Evolutionary conservation across 352 stramenopile species (phyloP).

Genomic region (Phytophthora fragariae): DNA sequence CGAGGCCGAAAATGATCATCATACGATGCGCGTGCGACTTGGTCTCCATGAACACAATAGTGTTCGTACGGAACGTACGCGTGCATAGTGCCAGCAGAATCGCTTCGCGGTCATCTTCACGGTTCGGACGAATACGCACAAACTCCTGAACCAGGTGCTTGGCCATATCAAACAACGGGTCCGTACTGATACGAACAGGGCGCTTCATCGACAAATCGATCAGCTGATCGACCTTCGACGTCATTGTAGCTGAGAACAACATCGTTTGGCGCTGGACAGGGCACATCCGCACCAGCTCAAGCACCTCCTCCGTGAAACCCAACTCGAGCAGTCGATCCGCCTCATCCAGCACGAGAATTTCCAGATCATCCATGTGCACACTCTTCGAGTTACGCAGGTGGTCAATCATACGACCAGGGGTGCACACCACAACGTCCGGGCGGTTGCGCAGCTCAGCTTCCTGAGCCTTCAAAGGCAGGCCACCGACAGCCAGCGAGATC

Average conservation of each 20-base stretch:
- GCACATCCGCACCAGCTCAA: slow-evolving; percentile 97
- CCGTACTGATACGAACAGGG: slow-evolving; percentile 95
- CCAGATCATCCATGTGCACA: slow-evolving; percentile 97
- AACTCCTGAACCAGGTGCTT: slow-evolving; percentile 98
- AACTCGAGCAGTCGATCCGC: slow-evolving; percentile 97
- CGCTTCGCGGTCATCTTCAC: slow-evolving; percentile 94
- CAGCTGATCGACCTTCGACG: slow-evolving; percentile 97
- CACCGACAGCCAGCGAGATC: slow-evolving; percentile 94
- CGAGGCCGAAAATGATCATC: slow-evolving; percentile 96
- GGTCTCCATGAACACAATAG: slow-evolving; percentile 99
- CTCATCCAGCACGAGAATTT: slow-evolving; percentile 96
- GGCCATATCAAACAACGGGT: slow-evolving; percentile 96
- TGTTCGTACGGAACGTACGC: slow-evolving; percentile 95
- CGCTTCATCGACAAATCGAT: slow-evolving; percentile 97
- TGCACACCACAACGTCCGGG: slow-evolving; percentile 98
- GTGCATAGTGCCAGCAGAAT: slow-evolving; percentile 96
- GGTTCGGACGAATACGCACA: slow-evolving; percentile 92
- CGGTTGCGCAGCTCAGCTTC: slow-evolving; percentile 95
- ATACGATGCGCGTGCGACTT: slow-evolving; percentile 97
- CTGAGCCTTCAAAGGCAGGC: slow-evolving; percentile 90
- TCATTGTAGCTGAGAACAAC: slow-evolving; percentile 99
- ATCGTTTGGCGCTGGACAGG: slow-evolving; percentile 97
- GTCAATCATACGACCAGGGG: slow-evolving; percentile 98
- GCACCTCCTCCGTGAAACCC: slow-evolving; percentile 98
- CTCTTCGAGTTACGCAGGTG: slow-evolving; percentile 97